Evolutionary conservation across 2,329 filamentous ascomycete genomes (phyloP), one percentile per base, ranked within the genome.

Genomic region (Paecilomyces sp.): DNA sequence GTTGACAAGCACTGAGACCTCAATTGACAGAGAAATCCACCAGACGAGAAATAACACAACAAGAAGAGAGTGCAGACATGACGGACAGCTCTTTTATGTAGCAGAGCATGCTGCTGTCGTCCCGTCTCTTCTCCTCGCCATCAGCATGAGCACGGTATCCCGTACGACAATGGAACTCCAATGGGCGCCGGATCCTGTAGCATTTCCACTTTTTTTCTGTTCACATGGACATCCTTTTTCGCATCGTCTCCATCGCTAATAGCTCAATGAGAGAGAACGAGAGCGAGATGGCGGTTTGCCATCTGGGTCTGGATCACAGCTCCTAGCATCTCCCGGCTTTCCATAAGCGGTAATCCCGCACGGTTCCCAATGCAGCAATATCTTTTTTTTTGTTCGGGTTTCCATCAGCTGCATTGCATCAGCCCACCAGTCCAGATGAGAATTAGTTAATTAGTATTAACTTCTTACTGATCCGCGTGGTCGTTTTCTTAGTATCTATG

Each of bases 201-300:
- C 50, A 63, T 64, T 67, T 33, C 18, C 52, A 41, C 50, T 34
- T 65, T 65, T 67, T 67, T 67, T 36, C 59, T 64, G 71, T 63
- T 72, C 72, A 73, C 71, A 74, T 62, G 60, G 56, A 62, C 60
- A 59, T 54, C 24, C 25, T 3, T 33, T 33, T 54, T 31, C 34
- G 30, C 41, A 34, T 25, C 28, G 33, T 60, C 59, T 58, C 59
- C 59, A 60, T 57, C 50, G 9, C 51, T 53, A 11, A 13, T n/a
- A n/a, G 24, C 28, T 25, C 11, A 9, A 30, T 7, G 28, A 53
- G 51, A 13, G 18, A 53, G 8, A 28, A 6, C 25, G 25, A 28
- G 25, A 28, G 25, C 25, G 25, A 28, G 25, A 18, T 3, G 6
- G n/a, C 12, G n/a, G 13, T 15, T 13, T 22, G 3, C 51, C 18